phyloP scores from a whole-genome alignment of 2,329 filamentous ascomycete species.

The Onygena corvina region DNA sequence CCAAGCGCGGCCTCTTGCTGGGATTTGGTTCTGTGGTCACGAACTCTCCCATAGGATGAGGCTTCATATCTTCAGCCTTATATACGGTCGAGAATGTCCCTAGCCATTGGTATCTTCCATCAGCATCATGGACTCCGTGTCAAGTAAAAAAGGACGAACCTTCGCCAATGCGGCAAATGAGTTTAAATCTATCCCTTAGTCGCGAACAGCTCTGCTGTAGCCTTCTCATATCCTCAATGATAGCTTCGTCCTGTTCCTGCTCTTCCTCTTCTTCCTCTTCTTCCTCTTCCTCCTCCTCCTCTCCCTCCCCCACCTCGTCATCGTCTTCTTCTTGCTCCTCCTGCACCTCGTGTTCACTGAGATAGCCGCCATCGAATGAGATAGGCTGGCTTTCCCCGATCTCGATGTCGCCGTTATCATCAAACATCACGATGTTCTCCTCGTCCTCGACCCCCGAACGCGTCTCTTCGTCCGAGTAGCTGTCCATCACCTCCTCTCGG shows the following conservation, averaged over 20 bases:
- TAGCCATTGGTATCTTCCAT: constrained; percentile 28
- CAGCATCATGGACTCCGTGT: constrained; percentile 8
- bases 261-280: constrained; percentile 23
- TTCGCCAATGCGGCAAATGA: constrained; percentile 96
- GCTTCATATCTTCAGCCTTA: constrained; percentile 87
- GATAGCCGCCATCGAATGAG: too few relatives aligned
- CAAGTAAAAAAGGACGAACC: constrained; percentile 41
- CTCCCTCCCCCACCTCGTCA: too few relatives aligned
- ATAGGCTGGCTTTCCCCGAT: too few relatives aligned
- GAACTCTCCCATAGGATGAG: too few relatives aligned
- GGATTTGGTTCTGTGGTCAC: constrained; percentile 64
- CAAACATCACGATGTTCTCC: neutral
- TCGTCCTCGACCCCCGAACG: neutral
- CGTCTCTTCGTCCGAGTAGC: constrained; percentile 1
- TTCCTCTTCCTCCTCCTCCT: constrained; percentile 24
- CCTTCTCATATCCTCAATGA: constrained; percentile 76
- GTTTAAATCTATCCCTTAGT: constrained; percentile 69
- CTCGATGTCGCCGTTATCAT: too few relatives aligned
- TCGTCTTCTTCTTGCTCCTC: too few relatives aligned
- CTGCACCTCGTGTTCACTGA: too few relatives aligned
- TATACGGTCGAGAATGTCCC: constrained; percentile 98
- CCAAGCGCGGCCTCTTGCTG: constrained; percentile 42
- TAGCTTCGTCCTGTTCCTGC: constrained; percentile 37
- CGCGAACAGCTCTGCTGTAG: constrained; percentile 72
- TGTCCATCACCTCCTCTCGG: neutral